These are phyloP conservation scores for Cyanophora paradoxa DNA, from an alignment of 78 protist genomes.

Conservation along the genomic window DNA sequence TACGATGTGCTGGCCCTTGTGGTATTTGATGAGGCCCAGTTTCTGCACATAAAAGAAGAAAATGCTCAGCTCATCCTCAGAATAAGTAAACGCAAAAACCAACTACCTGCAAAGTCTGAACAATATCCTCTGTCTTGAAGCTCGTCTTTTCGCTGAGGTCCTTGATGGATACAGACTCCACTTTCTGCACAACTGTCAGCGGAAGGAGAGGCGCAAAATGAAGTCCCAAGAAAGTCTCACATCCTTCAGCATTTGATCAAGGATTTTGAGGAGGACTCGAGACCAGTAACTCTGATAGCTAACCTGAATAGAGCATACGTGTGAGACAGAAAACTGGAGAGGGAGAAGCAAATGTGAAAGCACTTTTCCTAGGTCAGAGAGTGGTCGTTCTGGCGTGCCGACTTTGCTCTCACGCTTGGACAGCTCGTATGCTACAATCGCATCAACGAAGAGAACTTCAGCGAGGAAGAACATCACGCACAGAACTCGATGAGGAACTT, in stretches of 20 bases:
- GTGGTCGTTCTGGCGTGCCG: slow-evolving; percentile 98
- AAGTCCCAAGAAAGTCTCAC: background rate
- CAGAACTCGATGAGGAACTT: slow-evolving; percentile 78
- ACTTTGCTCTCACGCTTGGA: slow-evolving; percentile 71
- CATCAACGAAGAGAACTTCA: background rate
- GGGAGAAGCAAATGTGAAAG: slow-evolving; percentile 50
- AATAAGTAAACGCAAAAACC: background rate
- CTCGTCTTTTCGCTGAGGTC: slow-evolving; percentile 59
- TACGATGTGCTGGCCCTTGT: too few species aligned
- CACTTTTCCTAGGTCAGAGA: slow-evolving; percentile 92
- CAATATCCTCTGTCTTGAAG: background rate
- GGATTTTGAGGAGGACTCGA: background rate
- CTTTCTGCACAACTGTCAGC: background rate
- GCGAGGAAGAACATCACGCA: slow-evolving; percentile 3
- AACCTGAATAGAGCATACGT: background rate
- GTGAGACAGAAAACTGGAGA: too few species aligned
- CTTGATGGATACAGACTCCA: slow-evolving; percentile 8
- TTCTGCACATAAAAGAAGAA: slow-evolving; percentile 31
- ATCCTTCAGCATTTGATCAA: background rate
- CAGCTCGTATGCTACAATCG: slow-evolving; percentile 63
- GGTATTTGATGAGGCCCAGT: slow-evolving; percentile 71
- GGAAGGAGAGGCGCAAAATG: too few species aligned
- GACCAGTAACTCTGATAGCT: background rate
- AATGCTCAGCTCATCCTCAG: background rate
- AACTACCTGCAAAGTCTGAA: background rate